Evolutionary conservation across 768 basidiomycete genomes (phyloP), one percentile per base, ranked within the genome.

Genomic region (Tylopilus rubrobrunneus): DNA sequence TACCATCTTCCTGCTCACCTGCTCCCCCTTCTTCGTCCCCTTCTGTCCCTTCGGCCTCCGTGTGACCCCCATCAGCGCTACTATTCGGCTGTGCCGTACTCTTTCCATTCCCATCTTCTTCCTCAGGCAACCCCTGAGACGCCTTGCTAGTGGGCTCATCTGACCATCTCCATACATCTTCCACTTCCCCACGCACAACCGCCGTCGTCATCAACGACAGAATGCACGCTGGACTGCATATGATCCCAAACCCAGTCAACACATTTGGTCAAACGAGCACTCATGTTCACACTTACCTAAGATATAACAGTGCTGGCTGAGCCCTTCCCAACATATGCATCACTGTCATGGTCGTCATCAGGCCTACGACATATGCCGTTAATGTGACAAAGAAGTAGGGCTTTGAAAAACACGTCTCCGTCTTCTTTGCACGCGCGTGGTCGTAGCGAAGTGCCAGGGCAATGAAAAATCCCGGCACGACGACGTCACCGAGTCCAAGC

Each of bases 231-330:
- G 90, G 91, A 64, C 87, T 89, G 51, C 25, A 25, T 25, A 25
- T 25, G 4, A 25, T 5, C 3, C 25, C 25, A 25, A 45, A 39
- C 31, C 56, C 45, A 62, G 29, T 25, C 41, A 6, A 29, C 8
- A 17, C 17, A 21, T 39, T 14, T 9, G 19, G 39, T 39, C 39
- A 19, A 39, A 19, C n/a, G 39, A 19, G 31, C 7, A 7, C 6
- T 5, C 36, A 37, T 17, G 36, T 14, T 17, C 8, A 3, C 39
- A 15, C 81, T 64, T 61, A 88, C 89, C 87, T 89, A 57, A 99
- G 79, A 71, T 98, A 99, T 43, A 99, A 74, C 51, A 99, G 72
- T 2, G 96, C 96, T 1, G 96, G 96, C 62, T 99, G 96, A 4
- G 90, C 92, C 7, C 76, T 78, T 31, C 76, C 74, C 60, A 83